Evolutionary conservation across 768 basidiomycete genomes (phyloP).

Genomic region (Agaricus subrufescens): DNA sequence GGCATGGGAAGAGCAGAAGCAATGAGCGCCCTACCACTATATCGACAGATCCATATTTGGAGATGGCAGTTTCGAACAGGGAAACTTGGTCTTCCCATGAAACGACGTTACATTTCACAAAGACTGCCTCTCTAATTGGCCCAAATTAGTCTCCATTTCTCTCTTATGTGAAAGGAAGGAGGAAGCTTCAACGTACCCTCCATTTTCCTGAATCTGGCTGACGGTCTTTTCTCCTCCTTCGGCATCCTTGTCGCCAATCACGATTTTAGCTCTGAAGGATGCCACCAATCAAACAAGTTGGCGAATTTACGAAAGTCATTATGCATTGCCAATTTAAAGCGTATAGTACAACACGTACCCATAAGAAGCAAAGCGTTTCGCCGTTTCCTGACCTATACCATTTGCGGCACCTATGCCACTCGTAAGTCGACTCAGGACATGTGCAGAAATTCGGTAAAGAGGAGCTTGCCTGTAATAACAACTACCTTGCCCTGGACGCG

Average conservation of each 20-base stretch:
- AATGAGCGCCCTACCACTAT: conserved; percentile 36
- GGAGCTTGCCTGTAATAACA: conserved; percentile 43
- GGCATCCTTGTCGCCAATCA: conserved; percentile 49
- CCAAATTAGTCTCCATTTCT: no score
- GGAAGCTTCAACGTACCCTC: conserved; percentile 33
- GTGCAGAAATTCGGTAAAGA: neutral
- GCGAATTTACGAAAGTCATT: neutral
- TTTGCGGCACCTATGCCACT: conserved; percentile 37
- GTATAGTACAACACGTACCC: conserved; percentile 30
- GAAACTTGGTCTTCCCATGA: conserved; percentile 49
- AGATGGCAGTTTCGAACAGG: conserved; percentile 45
- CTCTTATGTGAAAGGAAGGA: neutral
- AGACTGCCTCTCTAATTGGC: conserved; percentile 34
- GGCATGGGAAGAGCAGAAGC: neutral
- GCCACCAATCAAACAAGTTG: neutral
- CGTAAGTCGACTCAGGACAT: neutral
- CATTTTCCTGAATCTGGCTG: conserved; percentile 31
- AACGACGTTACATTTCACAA: conserved; percentile 44
- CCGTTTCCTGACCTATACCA: conserved; percentile 51
- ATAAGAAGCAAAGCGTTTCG: conserved; percentile 44
- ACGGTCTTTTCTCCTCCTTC: conserved; percentile 35
- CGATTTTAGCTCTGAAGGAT: conserved; percentile 40
- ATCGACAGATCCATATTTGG: conserved; percentile 45
- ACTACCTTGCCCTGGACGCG: conserved; percentile 44
- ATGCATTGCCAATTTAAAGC: neutral